Evolutionary conservation across 768 basidiomycete species (phyloP).

Genomic region (Hypholoma fasciculare): DNA sequence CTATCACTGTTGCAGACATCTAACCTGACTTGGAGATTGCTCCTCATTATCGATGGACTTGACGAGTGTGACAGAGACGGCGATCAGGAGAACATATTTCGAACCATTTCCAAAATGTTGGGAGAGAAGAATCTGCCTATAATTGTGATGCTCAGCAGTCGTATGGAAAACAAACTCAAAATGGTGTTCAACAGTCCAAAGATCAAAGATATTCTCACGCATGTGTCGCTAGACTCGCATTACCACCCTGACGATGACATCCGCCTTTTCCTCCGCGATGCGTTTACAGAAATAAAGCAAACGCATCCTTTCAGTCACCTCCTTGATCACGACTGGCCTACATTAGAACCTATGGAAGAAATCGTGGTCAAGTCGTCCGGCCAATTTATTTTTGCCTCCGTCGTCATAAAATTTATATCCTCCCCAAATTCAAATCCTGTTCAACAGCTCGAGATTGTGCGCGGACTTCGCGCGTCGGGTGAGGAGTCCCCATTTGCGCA

Average conservation of each 20-base stretch:
- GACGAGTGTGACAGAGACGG: constrained; percentile 20
- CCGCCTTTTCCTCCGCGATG: not conserved
- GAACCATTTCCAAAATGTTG: not conserved
- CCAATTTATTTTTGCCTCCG: constrained; percentile 7
- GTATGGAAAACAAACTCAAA: not conserved
- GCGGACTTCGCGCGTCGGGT: not conserved
- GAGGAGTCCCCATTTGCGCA: not conserved
- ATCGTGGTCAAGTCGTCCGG: constrained; percentile 2
- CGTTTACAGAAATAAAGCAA: constrained; percentile 3
- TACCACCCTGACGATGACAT: constrained; percentile 2
- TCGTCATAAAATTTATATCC: not conserved
- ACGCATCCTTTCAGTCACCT: not conserved
- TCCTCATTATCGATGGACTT: constrained; percentile 21
- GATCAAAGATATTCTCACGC: not conserved
- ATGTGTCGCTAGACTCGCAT: not conserved
- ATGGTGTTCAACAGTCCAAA: not conserved
- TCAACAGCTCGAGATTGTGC: not conserved
- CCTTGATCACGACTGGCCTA: not conserved
- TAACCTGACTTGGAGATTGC: not conserved
- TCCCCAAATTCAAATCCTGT: not conserved
- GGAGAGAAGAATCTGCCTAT: not conserved
- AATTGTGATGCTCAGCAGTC: not conserved
- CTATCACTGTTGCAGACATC: not conserved
- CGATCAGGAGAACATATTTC: not conserved
- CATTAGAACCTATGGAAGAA: not conserved